Percentiles rank a stretch among this genome's conserved stretches.
These are phyloP conservation scores for Amanita brunnescens DNA, from an alignment of 768 basidiomycete genomes.

Conservation along the genomic window DNA sequence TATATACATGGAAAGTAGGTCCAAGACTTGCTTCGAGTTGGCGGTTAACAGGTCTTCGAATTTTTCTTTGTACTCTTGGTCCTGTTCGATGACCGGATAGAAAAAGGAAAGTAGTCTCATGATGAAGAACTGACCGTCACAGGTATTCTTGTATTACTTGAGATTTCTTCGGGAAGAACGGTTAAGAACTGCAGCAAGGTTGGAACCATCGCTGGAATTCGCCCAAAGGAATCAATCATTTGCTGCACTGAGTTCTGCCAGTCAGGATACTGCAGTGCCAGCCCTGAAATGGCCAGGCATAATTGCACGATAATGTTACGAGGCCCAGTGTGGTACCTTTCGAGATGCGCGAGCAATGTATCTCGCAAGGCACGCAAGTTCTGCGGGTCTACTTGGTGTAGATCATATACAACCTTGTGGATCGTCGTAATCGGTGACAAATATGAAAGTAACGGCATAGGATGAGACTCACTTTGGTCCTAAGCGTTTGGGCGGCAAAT, in stretches of 20 bases:
- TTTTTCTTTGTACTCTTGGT: constrained; percentile 65
- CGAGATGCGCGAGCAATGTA: constrained; percentile 72
- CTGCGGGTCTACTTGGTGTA: constrained; percentile 71
- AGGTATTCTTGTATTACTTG: constrained; percentile 78
- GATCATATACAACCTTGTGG: constrained; percentile 86
- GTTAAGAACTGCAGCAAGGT: constrained; percentile 85
- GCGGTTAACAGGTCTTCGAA: constrained; percentile 52
- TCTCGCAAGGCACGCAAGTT: constrained; percentile 78
- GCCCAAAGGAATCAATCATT: constrained; percentile 81
- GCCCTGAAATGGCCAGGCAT: constrained; percentile 81
- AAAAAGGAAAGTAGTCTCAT: neutral
- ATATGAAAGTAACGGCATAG: constrained; percentile 7
- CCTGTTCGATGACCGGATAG: constrained; percentile 31
- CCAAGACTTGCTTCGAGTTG: constrained; percentile 65
- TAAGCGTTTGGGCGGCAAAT: constrained; percentile 95
- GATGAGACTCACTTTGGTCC: constrained; percentile 67
- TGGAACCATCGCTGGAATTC: constrained; percentile 75
- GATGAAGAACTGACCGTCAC: constrained; percentile 56
- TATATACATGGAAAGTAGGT: constrained; percentile 80
- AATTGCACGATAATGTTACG: constrained; percentile 82
- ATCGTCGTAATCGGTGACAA: constrained; percentile 23
- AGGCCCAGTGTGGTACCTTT: constrained; percentile 67
- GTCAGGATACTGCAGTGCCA: constrained; percentile 80
- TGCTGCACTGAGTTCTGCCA: constrained; percentile 78
- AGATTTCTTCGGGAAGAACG: constrained; percentile 83